These are phyloP conservation scores for Scutellaria baicalensis DNA, from an alignment of 257 asterid genomes.

Conservation along the genomic window DNA sequence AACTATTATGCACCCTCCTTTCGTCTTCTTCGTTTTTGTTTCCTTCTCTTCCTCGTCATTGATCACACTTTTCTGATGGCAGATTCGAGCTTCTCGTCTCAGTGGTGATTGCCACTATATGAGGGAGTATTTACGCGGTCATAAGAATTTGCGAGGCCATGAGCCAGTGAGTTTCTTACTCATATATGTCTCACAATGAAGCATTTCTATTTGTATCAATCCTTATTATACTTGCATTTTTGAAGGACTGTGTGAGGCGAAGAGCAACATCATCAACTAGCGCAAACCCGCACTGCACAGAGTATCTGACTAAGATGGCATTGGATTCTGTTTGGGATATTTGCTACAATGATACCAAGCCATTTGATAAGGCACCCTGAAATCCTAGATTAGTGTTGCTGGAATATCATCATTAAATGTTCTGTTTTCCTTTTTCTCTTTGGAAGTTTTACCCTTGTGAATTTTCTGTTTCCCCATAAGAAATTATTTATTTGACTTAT, in stretches of 20 bases:
- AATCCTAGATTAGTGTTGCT: neutral
- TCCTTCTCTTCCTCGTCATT: neutral
- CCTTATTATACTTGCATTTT: neutral
- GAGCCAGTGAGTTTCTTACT: conserved; percentile 33
- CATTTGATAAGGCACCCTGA: conserved; percentile 58
- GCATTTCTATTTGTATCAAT: neutral
- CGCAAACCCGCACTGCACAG: conserved; percentile 41
- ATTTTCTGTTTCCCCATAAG: no score
- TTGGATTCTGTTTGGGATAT: conserved; percentile 64
- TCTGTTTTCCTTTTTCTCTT: neutral
- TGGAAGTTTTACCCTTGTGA: no score
- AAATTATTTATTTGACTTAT: no score
- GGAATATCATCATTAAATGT: neutral
- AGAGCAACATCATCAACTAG: conserved; percentile 43
- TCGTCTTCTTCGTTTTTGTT: neutral
- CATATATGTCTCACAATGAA: neutral
- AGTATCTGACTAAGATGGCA: conserved; percentile 36
- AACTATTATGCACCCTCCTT: neutral
- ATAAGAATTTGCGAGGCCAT: conserved; percentile 35
- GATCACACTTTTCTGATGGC: neutral
- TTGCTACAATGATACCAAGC: conserved; percentile 60
- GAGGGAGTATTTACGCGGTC: conserved; percentile 46
- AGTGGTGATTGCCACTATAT: conserved; percentile 63
- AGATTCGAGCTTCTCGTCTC: conserved; percentile 57
- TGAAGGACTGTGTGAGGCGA: conserved; percentile 59